Evolutionary conservation across 305 asterid species (phyloP).

Genomic region (Petunia hybrid): DNA sequence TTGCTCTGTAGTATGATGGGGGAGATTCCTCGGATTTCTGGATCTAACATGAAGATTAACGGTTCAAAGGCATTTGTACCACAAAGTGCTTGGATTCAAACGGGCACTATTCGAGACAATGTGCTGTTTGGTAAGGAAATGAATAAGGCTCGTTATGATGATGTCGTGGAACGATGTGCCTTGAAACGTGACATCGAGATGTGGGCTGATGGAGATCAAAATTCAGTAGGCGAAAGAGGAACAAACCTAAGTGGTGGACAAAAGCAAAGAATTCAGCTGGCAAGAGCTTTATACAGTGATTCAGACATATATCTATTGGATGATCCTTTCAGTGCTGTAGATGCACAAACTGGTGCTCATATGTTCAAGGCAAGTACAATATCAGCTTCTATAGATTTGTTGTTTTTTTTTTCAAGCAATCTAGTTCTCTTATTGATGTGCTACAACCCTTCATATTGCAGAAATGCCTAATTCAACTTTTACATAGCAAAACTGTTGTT

Average conservation of each 20-base stretch:
- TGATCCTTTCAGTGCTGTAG: conserved; percentile 90
- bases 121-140: conserved; percentile 79
- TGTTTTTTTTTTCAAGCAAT: neutral
- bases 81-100: conserved; percentile 88
- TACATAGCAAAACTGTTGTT: conserved; percentile 61
- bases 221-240: conserved; percentile 77
- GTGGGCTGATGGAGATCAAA: conserved; percentile 77
- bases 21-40: conserved; percentile 71
- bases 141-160: conserved; percentile 55
- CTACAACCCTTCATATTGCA: conserved; percentile 42
- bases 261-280: conserved; percentile 82
- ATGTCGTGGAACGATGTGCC: conserved; percentile 71
- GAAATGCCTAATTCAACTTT: conserved; percentile 73
- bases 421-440: conserved; percentile 13
- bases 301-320: conserved; percentile 72
- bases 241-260: conserved; percentile 82
- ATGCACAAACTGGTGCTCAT: conserved; percentile 84
- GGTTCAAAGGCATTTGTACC: conserved; percentile 82
- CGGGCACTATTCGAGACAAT: conserved; percentile 72
- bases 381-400: neutral
- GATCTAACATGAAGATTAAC: conserved; percentile 51
- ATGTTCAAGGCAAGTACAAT: conserved; percentile 66
- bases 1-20: conserved; percentile 69
- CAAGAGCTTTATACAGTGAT: conserved; percentile 73
- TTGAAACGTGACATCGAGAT: conserved; percentile 64